A percentile compares a stretch with the other conserved stretches of the same genome.
phyloP scores from a whole-genome alignment of 257 asterid species.

The Gynochthodes officinalis region DNA sequence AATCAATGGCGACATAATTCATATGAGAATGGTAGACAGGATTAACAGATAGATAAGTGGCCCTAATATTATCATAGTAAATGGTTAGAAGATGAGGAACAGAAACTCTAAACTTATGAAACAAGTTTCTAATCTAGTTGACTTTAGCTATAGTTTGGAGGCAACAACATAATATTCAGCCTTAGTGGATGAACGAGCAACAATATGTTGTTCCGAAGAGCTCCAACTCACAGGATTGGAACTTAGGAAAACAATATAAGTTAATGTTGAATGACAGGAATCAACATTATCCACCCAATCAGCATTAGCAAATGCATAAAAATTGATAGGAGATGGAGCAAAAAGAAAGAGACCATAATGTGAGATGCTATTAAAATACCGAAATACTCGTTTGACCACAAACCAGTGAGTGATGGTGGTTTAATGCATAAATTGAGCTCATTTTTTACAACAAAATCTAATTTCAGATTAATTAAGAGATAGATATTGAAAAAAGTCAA shows the following conservation, averaged over 20 bases:
- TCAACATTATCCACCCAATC: not conserved
- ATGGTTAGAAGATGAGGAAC: not conserved
- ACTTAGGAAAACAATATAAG: not conserved
- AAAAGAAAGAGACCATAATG: not conserved
- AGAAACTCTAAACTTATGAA: not conserved
- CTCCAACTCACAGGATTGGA: too few relatives aligned
- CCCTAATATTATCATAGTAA: not conserved
- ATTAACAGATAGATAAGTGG: not conserved
- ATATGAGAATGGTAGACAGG: conserved; percentile 1
- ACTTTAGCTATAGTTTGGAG: not conserved
- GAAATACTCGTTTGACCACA: not conserved
- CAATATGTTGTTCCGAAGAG: not conserved
- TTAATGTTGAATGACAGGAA: too few relatives aligned
- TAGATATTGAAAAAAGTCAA: not conserved
- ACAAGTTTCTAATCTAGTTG: not conserved
- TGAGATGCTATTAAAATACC: not conserved
- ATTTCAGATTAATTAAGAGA: not conserved
- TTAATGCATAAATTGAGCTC: not conserved
- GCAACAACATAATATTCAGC: not conserved
- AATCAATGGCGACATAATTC: conserved; percentile 8
- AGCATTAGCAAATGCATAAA: not conserved
- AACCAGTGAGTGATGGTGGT: not conserved
- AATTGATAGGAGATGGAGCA: not conserved
- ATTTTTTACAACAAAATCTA: not conserved
- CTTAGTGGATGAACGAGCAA: not conserved